Conservation (phyloP, 2,329 filamentous ascomycete genomes). For the Ceratocystis papillata region DNA sequence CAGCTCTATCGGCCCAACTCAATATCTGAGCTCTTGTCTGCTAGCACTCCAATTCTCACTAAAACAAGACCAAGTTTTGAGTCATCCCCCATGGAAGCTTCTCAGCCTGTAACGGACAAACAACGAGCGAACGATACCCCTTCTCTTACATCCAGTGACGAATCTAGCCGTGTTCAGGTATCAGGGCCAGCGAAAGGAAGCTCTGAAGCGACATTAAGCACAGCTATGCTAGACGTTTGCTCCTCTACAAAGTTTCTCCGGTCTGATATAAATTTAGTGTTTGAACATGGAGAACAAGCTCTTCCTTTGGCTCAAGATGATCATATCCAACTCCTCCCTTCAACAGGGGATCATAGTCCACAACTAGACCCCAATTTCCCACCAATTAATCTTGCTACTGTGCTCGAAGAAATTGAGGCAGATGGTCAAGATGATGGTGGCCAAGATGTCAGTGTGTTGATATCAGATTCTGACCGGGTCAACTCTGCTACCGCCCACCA, state of each 20-base stretch:
- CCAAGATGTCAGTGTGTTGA: slow-evolving; percentile 11
- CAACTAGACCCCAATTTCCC: neutral
- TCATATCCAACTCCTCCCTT: neutral
- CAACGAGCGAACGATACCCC: neutral
- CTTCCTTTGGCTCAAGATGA: neutral
- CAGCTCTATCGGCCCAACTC: slow-evolving; percentile 8
- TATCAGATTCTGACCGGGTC: neutral
- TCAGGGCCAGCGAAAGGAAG: neutral
- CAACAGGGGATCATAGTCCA: neutral
- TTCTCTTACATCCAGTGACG: neutral
- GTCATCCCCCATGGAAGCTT: neutral
- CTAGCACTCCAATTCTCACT: slow-evolving; percentile 3
- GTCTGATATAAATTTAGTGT: neutral
- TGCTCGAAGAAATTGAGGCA: slow-evolving; percentile 17
- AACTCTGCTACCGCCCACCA: neutral
- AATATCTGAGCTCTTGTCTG: slow-evolving; percentile 12
- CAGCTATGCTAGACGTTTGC: neutral
- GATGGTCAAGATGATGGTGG: slow-evolving; percentile 15
- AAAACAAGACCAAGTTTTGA: neutral
- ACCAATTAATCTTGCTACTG: slow-evolving; percentile 9
- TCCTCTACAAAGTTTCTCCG: too few species aligned
- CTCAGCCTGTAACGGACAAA: neutral
- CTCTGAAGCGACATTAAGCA: neutral
- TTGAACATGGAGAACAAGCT: neutral
- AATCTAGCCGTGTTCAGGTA: neutral